Conservation (phyloP, 1,284 basidiomycete species). For the Laetiporus sulphureus region DNA sequence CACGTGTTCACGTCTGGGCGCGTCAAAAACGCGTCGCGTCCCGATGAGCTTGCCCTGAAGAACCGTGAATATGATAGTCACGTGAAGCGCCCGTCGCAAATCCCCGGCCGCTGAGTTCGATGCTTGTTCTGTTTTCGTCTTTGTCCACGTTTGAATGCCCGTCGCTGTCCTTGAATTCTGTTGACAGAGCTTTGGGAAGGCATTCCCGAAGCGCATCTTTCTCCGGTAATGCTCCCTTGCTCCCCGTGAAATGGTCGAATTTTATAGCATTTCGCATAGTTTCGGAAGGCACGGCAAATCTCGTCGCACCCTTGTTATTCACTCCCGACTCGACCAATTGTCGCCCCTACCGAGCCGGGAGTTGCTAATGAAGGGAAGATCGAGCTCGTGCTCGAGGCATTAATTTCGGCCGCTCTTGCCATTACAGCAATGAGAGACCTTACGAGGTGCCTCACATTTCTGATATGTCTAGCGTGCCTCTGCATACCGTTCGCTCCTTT, state of each 20-base stretch:
- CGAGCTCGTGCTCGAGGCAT: conserved; percentile 4
- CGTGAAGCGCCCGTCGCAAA: no score
- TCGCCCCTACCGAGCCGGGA: conserved; percentile 5
- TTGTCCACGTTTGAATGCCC: no score
- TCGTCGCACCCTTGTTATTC: conserved; percentile 6
- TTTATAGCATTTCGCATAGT: no score
- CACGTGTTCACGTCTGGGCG: conserved; percentile 6
- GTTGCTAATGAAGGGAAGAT: conserved; percentile 13
- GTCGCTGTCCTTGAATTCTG: no score
- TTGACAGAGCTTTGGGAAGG: no score
- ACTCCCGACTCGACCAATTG: conserved; percentile 5
- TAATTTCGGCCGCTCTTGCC: conserved; percentile 12
- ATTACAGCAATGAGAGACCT: conserved; percentile 7
- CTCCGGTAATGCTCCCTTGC: no score
- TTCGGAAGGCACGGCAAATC: not conserved
- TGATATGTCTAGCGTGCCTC: not conserved
- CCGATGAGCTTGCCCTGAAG: conserved; percentile 6
- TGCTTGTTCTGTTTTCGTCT: no score
- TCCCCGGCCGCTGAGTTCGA: no score
- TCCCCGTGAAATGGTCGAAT: no score
- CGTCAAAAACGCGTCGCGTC: conserved; percentile 1
- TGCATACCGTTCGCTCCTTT: not conserved
- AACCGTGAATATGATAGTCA: no score
- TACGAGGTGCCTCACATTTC: conserved; percentile 12
- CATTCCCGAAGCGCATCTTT: no score